A percentile compares a stretch with the other conserved stretches of the same genome.
Conservation (phyloP, 2,329 filamentous ascomycete species). For the Plectosphaerella sp. region DNA sequence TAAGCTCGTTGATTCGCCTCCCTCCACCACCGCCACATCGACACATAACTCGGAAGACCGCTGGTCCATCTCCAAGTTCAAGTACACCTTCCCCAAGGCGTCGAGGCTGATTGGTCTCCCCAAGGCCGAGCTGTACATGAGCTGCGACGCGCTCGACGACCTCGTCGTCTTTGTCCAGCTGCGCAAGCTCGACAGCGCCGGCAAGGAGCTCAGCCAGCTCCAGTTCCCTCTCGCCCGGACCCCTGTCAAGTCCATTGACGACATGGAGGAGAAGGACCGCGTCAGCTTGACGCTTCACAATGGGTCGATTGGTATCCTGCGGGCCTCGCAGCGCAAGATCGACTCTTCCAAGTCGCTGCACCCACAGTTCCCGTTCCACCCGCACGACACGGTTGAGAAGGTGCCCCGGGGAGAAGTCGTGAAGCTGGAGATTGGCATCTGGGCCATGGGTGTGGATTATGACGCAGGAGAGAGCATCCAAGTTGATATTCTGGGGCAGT, state of each 20-base stretch:
- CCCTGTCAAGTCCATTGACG: slow-evolving; percentile 18
- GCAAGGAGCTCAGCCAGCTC: slow-evolving; percentile 34
- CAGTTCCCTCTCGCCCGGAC: slow-evolving; percentile 31
- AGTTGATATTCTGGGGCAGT: slow-evolving; percentile 22
- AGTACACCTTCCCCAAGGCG: slow-evolving; percentile 29
- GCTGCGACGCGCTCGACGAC: slow-evolving; percentile 34
- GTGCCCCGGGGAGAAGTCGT: slow-evolving; percentile 34
- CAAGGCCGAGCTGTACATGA: slow-evolving; percentile 42
- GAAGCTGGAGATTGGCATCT: slow-evolving; percentile 42
- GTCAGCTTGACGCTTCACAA: slow-evolving; percentile 33
- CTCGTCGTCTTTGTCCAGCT: slow-evolving; percentile 38
- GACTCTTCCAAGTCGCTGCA: slow-evolving; percentile 24
- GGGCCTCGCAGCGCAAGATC: slow-evolving; percentile 36
- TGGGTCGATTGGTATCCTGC: slow-evolving; percentile 36
- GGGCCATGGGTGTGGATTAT: slow-evolving; percentile 40
- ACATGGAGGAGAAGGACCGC: slow-evolving; percentile 27
- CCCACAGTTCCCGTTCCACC: slow-evolving; percentile 26
- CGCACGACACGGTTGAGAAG: slow-evolving; percentile 34
- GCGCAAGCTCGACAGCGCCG: slow-evolving; percentile 35
- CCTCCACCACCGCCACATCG: slow-evolving; percentile 5
- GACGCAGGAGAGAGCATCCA: slow-evolving; percentile 30
- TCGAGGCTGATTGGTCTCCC: slow-evolving; percentile 38
- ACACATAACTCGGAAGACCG: slow-evolving; percentile 27
- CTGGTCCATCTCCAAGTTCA: slow-evolving; percentile 24
- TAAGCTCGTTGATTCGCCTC: background rate